Evolutionary conservation across 176 grass and related monocot species (phyloP).

Genomic region (Canna indica): DNA sequence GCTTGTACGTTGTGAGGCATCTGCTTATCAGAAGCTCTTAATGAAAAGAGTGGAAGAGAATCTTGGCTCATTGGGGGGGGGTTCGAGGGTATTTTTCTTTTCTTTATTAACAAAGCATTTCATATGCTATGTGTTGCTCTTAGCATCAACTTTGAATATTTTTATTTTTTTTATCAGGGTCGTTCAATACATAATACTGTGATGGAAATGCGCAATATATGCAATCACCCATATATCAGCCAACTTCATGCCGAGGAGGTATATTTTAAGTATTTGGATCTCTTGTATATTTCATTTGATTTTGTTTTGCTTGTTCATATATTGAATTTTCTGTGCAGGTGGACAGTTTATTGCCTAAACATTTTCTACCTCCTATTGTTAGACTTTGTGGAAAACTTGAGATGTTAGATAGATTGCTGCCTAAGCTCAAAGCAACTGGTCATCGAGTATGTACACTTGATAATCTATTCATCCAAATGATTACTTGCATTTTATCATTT

Average conservation of each 20-base stretch:
- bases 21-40: constrained; percentile 98
- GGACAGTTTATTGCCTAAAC: constrained; percentile 79
- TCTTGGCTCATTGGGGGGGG: constrained; percentile 87
- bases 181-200: constrained; percentile 94
- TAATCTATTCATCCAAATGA: background rate
- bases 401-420: constrained; percentile 89
- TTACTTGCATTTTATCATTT: background rate
- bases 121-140: background rate
- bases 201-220: constrained; percentile 98
- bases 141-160: background rate
- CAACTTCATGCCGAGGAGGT: constrained; percentile 94
- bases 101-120: background rate
- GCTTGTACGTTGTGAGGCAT: constrained; percentile 93
- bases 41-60: constrained; percentile 96
- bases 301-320: background rate
- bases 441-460: constrained; percentile 58
- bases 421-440: constrained; percentile 90
- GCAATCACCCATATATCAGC: constrained; percentile 97
- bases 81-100: constrained; percentile 43
- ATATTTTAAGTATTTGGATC: background rate
- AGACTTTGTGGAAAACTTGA: constrained; percentile 97
- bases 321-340: constrained; percentile 49
- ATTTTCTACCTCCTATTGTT: constrained; percentile 75
- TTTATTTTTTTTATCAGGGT: constrained; percentile 37
- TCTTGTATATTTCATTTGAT: constrained; percentile 5